Conservation (phyloP, 2,329 filamentous ascomycete genomes). For the Zymoseptoria passerinii region DNA sequence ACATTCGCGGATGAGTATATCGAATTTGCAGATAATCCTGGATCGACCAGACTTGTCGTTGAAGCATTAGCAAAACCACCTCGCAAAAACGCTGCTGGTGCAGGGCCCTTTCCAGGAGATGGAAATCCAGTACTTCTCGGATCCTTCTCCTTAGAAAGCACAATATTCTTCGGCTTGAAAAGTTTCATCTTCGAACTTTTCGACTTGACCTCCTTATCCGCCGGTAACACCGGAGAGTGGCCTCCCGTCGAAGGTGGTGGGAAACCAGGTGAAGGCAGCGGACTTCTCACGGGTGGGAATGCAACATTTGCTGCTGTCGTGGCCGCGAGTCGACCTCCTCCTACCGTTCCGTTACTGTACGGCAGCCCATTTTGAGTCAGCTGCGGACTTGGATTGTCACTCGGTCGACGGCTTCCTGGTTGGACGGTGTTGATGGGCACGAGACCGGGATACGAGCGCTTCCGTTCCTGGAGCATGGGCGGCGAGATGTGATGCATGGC, state of each 20-base stretch:
- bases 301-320: constrained; percentile 65
- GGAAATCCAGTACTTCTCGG: constrained; percentile 56
- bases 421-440: constrained; percentile 38
- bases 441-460: constrained; percentile 67
- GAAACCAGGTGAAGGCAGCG: constrained; percentile 36
- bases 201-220: constrained; percentile 54
- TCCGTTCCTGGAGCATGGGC: constrained; percentile 38
- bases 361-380: constrained; percentile 15
- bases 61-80: constrained; percentile 59
- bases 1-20: constrained; percentile 70
- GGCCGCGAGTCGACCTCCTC: constrained; percentile 55
- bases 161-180: constrained; percentile 69
- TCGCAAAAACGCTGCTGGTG: constrained; percentile 52
- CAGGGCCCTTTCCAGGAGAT: constrained; percentile 46
- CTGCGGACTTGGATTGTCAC: constrained; percentile 25
- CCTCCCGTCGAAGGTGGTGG: constrained; percentile 8
- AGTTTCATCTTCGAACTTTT: constrained; percentile 72
- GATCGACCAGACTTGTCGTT: constrained; percentile 60
- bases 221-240: constrained; percentile 16
- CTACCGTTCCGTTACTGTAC: constrained; percentile 55
- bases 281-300: constrained; percentile 54
- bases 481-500: constrained; percentile 51
- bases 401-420: constrained; percentile 17
- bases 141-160: constrained; percentile 60
- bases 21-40: constrained; percentile 47